These are phyloP conservation scores for Rhizophlyctis rosea DNA, from an alignment of 192 early-diverging fungal species.

Conservation along the genomic window DNA sequence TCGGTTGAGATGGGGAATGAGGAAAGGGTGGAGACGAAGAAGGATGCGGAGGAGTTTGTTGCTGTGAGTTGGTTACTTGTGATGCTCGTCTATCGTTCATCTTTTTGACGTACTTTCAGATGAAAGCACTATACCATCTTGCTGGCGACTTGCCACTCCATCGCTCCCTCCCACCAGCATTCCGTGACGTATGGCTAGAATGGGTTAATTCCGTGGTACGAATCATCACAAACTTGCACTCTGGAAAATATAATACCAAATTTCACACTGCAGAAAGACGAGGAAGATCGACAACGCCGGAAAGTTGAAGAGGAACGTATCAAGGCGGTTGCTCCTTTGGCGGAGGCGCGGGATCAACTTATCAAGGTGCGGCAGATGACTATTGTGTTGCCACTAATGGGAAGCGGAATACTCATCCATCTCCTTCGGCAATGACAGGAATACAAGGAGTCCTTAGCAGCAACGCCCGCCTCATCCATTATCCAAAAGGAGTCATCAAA, in stretches of 20 bases:
- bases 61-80: constrained; percentile 26
- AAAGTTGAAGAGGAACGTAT: constrained; percentile 15
- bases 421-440: too few relatives aligned
- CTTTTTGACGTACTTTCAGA: constrained; percentile 17
- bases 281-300: background rate
- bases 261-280: constrained; percentile 11
- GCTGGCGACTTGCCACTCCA: constrained; percentile 47
- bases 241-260: too few relatives aligned
- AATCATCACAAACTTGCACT: constrained; percentile 15
- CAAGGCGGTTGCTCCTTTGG: constrained; percentile 9
- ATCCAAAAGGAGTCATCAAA: too few relatives aligned
- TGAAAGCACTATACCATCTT: constrained; percentile 46
- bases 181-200: constrained; percentile 58
- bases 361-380: background rate
- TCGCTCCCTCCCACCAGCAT: constrained; percentile 52
- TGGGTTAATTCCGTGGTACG: constrained; percentile 40
- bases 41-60: constrained; percentile 10
- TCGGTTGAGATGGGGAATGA: background rate
- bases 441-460: too few relatives aligned
- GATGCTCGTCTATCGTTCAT: constrained; percentile 23
- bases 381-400: background rate
- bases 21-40: background rate
- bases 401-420: too few relatives aligned
- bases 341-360: constrained; percentile 12
- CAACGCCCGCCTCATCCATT: too few relatives aligned